Percentiles rank a stretch among this genome's conserved stretches.
These are phyloP conservation scores for Mortierella sp. DNA, from an alignment of 371 early-diverging fungal species.

Conservation along the genomic window DNA sequence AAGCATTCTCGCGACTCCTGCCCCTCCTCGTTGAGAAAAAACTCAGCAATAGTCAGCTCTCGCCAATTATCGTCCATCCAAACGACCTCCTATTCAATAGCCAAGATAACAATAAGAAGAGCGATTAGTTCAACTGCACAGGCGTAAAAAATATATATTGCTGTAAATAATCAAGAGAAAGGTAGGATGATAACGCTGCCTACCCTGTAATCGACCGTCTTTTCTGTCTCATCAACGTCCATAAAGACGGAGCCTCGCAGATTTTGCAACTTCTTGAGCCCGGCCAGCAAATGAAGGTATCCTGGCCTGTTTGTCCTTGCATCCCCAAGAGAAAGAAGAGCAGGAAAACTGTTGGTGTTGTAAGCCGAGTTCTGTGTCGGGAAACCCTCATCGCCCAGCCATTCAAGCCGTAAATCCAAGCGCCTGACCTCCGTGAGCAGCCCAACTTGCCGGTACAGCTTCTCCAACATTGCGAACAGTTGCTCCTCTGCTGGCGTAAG, in stretches of 20 bases:
- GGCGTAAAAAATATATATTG: neutral
- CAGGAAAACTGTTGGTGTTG: neutral
- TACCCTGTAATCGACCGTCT: neutral
- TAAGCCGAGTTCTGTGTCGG: neutral
- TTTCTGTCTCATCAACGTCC: neutral
- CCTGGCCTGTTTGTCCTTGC: neutral
- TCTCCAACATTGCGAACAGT: neutral
- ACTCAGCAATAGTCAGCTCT: neutral
- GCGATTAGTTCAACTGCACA: neutral
- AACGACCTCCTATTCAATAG: neutral
- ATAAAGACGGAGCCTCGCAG: neutral
- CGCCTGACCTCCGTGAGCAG: neutral
- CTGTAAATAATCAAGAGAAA: neutral
- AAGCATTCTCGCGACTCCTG: neutral
- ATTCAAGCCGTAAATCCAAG: neutral
- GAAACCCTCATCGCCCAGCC: neutral
- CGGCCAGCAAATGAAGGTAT: neutral
- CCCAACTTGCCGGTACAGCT: neutral
- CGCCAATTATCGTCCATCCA: neutral
- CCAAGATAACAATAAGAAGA: neutral
- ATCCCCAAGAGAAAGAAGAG: neutral
- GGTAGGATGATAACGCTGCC: neutral
- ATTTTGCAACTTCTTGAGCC: neutral
- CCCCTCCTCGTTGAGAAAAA: neutral
- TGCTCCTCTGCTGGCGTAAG: neutral